Conservation (phyloP, 2,329 filamentous ascomycete genomes). For the Dothistroma pini region DNA sequence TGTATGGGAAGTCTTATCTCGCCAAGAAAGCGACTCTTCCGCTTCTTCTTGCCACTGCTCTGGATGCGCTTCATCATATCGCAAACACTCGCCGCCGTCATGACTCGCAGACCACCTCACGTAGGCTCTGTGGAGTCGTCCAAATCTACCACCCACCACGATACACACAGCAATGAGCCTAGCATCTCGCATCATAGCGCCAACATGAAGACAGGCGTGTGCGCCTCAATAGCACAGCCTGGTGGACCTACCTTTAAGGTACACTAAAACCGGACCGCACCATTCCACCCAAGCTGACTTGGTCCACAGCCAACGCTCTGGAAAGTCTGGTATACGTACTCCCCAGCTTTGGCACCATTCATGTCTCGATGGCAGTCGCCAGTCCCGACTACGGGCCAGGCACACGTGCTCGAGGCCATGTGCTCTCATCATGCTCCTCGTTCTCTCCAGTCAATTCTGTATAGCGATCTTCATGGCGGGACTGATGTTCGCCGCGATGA, state of each 20-base stretch:
- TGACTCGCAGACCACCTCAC: not conserved
- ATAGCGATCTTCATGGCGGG: too few species aligned
- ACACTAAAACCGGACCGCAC: too few species aligned
- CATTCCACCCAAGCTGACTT: too few species aligned
- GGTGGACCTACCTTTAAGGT: too few species aligned
- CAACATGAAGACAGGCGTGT: not conserved
- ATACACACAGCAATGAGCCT: not conserved
- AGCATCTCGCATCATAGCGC: too few species aligned
- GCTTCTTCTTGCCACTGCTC: not conserved
- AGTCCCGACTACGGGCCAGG: conserved; percentile 27
- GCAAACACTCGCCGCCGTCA: not conserved
- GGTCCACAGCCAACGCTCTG: too few species aligned
- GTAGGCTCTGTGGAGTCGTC: not conserved
- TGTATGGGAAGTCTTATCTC: not conserved
- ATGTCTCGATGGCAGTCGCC: conserved; percentile 34
- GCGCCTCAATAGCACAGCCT: too few species aligned
- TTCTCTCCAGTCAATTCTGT: too few species aligned
- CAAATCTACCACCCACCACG: not conserved
- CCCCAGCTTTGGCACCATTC: conserved; percentile 28
- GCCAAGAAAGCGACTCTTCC: not conserved
- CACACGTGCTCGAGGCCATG: too few species aligned
- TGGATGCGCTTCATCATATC: not conserved
- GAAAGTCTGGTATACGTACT: too few species aligned
- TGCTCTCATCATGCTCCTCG: too few species aligned
- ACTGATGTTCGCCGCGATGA: too few species aligned